These are phyloP conservation scores for Coemansia sp. DNA, from an alignment of 192 early-diverging fungal species.

Conservation along the genomic window DNA sequence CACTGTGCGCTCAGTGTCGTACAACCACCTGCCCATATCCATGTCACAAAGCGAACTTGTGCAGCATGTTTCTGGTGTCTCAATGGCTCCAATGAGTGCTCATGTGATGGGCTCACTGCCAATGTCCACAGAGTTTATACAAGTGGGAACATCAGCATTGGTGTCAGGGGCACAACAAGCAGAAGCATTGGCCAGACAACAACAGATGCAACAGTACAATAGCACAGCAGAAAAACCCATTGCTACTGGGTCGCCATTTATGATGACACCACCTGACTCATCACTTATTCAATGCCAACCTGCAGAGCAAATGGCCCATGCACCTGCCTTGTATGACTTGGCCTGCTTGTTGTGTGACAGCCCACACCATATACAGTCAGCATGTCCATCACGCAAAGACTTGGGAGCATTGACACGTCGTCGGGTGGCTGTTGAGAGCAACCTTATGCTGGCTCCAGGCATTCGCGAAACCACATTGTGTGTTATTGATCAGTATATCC, in stretches of 20 bases:
- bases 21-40: neutral
- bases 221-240: neutral
- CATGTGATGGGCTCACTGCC: neutral
- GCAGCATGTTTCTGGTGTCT: neutral
- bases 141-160: neutral
- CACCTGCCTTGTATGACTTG: slow-evolving; percentile 12
- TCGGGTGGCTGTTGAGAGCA: slow-evolving; percentile 7
- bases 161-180: neutral
- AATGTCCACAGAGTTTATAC: neutral
- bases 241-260: neutral
- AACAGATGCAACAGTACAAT: slow-evolving; percentile 3
- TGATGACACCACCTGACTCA: slow-evolving; percentile 3
- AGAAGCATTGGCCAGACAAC: neutral
- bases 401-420: slow-evolving; percentile 11
- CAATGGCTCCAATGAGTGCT: neutral
- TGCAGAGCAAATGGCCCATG: neutral
- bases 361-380: slow-evolving; percentile 3
- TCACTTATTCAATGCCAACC: neutral
- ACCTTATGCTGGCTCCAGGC: slow-evolving; percentile 4
- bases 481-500: slow-evolving; percentile 19
- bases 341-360: slow-evolving; percentile 20
- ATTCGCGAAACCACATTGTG: slow-evolving; percentile 17
- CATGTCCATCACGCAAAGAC: slow-evolving; percentile 4
- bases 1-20: neutral
- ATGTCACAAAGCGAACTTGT: neutral